Conservation (phyloP, 78 protist species). For the Pelomyxa schiedti region DNA sequence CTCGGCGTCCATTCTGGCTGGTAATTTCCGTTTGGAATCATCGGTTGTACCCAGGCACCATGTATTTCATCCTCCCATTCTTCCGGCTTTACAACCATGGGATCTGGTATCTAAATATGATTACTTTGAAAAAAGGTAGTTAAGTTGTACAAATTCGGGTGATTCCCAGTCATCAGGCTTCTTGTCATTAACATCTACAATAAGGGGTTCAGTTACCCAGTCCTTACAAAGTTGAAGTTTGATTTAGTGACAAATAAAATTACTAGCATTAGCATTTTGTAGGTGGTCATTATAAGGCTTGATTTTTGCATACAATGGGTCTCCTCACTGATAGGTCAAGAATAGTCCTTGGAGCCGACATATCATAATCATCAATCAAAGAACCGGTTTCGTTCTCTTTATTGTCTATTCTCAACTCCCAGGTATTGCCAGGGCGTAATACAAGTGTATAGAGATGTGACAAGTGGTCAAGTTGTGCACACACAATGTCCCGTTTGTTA, state of each 20-base stretch:
- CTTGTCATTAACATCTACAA: slow-evolving; percentile 79
- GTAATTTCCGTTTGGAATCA: slow-evolving; percentile 81
- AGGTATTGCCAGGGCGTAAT: slow-evolving; percentile 84
- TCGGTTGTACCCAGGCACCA: slow-evolving; percentile 88
- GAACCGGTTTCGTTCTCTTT: slow-evolving; percentile 70
- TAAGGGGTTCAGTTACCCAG: slow-evolving; percentile 85
- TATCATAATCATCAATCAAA: slow-evolving; percentile 75
- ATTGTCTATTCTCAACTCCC: slow-evolving; percentile 77
- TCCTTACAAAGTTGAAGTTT: too few species aligned
- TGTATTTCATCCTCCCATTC: slow-evolving; percentile 98
- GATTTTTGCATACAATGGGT: too few species aligned
- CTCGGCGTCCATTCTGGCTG: slow-evolving; percentile 54
- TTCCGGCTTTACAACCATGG: slow-evolving; percentile 86
- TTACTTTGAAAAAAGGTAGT: too few species aligned
- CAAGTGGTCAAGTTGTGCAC: slow-evolving; percentile 68
- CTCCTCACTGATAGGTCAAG: slow-evolving; percentile 74
- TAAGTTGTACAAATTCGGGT: too few species aligned
- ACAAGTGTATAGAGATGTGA: slow-evolving; percentile 96
- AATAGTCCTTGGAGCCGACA: slow-evolving; percentile 75
- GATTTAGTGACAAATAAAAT: too few species aligned
- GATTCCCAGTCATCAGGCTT: slow-evolving; percentile 89
- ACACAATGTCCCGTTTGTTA: slow-evolving; percentile 56
- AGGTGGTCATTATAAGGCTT: too few species aligned
- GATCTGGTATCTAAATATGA: slow-evolving; percentile 79
- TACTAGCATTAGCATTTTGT: too few species aligned